Evolutionary conservation across 139 green algal genomes (phyloP), one percentile per base, ranked within the genome.

Genomic region (Chlamydomonas sp.): DNA sequence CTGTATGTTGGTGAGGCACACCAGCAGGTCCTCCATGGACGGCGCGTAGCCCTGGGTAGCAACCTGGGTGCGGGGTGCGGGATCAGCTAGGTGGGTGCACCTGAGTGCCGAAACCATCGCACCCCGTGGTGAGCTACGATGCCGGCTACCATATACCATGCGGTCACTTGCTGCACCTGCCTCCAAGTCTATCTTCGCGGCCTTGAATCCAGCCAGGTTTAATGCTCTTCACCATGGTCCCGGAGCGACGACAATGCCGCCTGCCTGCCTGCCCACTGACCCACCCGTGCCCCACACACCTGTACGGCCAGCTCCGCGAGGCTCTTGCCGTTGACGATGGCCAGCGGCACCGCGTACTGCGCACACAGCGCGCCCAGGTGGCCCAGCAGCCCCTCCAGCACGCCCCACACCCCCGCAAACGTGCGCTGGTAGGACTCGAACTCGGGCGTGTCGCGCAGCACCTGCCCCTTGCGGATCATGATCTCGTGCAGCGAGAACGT

Each of bases 1-100:
- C 74, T 93, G 89, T 63, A 96, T 93, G 91, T 96, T 96, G 64
- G 85, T 80, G n/a, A 95, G 61, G 83, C 91, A 94, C 31, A 91
- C 88, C 68, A 96, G 87, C 73, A 96, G 86, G 78, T 94, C 89
- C 84, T 95, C 89, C 89, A 94, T 86, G 7, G 79, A 64, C 61
- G 88, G 82, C 68, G 80, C 61, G 79, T 91, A 90, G 63, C 79
- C 79, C 1, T 72, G 75, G 16, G 2, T 4, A 1, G 75, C 84
- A 9, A 88, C 84, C 82, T 79, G 71, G 49, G 9, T 1, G 14
- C 20, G 4, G 68, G 68, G 6, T 74, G 18, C 14, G 12, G 68
- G 10, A 7, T 74, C 4, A 4, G 68, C 6, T 12, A 7, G 31
- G 31, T 49, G 31, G 31, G 31, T 49, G 31, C 31, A 49, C 31